These are phyloP conservation scores for Nicotiana otophora DNA, from an alignment of 257 asterid genomes.

Conservation along the genomic window DNA sequence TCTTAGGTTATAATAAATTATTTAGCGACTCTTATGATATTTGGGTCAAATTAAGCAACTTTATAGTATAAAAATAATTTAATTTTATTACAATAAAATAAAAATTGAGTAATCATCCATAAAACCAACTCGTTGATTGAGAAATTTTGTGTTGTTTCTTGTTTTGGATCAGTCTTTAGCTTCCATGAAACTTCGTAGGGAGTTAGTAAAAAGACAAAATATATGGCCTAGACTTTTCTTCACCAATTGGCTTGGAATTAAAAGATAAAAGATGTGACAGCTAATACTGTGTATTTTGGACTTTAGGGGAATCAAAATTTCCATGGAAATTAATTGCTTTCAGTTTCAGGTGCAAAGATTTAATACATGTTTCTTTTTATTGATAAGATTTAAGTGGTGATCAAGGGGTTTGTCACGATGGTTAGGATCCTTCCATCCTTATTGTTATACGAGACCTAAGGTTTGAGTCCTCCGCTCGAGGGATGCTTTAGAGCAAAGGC, in stretches of 20 bases:
- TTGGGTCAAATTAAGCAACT: too few species aligned
- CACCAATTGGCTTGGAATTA: not conserved
- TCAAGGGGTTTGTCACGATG: not conserved
- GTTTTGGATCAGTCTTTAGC: not conserved
- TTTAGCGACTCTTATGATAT: too few species aligned
- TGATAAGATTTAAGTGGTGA: too few species aligned
- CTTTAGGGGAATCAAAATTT: not conserved
- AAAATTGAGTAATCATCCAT: too few species aligned
- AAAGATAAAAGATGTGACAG: not conserved
- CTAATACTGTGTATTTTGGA: not conserved
- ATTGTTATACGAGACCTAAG: too few species aligned
- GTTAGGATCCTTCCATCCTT: too few species aligned
- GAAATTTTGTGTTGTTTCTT: not conserved
- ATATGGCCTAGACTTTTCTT: not conserved
- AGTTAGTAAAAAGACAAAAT: not conserved
- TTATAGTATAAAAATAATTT: too few species aligned
- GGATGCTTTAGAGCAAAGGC: too few species aligned
- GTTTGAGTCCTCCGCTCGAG: too few species aligned
- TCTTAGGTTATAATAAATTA: too few species aligned
- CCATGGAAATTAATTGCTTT: constrained; percentile 7
- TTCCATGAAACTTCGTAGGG: not conserved
- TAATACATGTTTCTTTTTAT: not conserved
- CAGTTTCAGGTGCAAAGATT: not conserved
- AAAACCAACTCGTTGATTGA: too few species aligned
- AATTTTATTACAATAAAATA: too few species aligned